Conservation (phyloP, 2,329 filamentous ascomycete species). For the Davidsoniella australis region DNA sequence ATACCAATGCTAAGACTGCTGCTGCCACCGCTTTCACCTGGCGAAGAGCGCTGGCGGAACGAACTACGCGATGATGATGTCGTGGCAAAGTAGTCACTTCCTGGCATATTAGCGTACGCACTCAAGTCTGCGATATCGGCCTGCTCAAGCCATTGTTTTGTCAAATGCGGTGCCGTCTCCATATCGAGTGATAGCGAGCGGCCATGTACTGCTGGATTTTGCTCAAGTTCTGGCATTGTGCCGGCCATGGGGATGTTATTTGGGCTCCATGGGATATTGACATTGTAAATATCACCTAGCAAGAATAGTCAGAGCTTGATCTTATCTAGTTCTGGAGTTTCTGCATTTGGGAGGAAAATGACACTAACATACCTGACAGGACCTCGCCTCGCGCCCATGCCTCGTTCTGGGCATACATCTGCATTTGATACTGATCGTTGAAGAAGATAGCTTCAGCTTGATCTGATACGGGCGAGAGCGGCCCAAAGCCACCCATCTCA, state of each 20-base stretch:
- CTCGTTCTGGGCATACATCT: slow-evolving; percentile 5
- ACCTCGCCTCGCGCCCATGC: slow-evolving; percentile 15
- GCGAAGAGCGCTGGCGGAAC: neutral
- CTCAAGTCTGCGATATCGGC: slow-evolving; percentile 11
- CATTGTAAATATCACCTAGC: slow-evolving; percentile 20
- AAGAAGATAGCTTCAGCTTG: slow-evolving; percentile 2
- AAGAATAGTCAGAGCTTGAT: neutral
- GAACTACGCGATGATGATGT: neutral
- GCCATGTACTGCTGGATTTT: slow-evolving; percentile 19
- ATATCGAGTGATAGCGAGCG: slow-evolving; percentile 20
- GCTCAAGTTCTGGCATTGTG: slow-evolving; percentile 19
- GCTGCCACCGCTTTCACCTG: neutral
- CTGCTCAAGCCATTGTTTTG: slow-evolving; percentile 17
- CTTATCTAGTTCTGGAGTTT: neutral
- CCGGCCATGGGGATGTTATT: slow-evolving; percentile 11
- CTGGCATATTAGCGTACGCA: neutral
- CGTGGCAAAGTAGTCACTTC: neutral
- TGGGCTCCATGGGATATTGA: slow-evolving; percentile 25
- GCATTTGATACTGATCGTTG: slow-evolving; percentile 1
- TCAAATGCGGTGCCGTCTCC: slow-evolving; percentile 3
- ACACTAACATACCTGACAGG: slow-evolving; percentile 14
- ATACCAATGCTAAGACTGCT: neutral
- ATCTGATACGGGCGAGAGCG: slow-evolving; percentile 3
- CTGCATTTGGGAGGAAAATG: neutral
- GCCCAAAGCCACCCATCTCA: neutral